Conservation (phyloP, 164 flowering plant species). For the Annona cherimola region DNA sequence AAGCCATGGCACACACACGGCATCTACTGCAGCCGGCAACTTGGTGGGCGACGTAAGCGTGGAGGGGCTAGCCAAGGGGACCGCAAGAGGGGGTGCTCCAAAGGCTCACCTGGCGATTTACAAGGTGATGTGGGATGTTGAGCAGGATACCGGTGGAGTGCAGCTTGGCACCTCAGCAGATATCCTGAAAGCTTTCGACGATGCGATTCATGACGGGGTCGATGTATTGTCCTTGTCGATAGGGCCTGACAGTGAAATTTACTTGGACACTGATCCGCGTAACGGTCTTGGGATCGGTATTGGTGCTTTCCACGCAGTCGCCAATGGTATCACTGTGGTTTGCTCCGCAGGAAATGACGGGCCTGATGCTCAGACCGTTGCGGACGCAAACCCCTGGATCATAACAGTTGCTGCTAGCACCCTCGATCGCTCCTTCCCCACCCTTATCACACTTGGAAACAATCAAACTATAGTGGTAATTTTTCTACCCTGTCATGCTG, state of each 20-base stretch:
- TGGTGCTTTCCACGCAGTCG: slow-evolving; percentile 58
- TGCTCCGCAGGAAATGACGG: slow-evolving; percentile 54
- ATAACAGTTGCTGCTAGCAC: slow-evolving; percentile 69
- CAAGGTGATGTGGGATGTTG: slow-evolving; percentile 18
- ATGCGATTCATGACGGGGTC: slow-evolving; percentile 30
- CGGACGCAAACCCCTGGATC: slow-evolving; percentile 55
- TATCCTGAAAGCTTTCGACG: slow-evolving; percentile 24
- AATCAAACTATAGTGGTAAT: slow-evolving; percentile 13
- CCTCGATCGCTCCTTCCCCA: slow-evolving; percentile 42
- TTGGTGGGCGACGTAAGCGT: slow-evolving; percentile 16
- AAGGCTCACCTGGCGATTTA: slow-evolving; percentile 24
- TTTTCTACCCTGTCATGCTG: background rate
- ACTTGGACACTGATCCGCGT: slow-evolving; percentile 8
- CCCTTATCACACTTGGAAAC: slow-evolving; percentile 30
- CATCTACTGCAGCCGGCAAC: slow-evolving; percentile 22
- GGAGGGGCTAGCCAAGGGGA: slow-evolving; percentile 16
- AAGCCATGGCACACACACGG: slow-evolving; percentile 27
- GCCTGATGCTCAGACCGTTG: slow-evolving; percentile 25
- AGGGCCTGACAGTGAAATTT: slow-evolving; percentile 3
- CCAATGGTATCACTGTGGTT: slow-evolving; percentile 38
- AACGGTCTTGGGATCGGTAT: slow-evolving; percentile 30
- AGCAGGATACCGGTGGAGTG: background rate
- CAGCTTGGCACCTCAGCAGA: slow-evolving; percentile 16
- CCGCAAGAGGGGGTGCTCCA: slow-evolving; percentile 26
- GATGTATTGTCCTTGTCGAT: slow-evolving; percentile 24